Conservation (phyloP, 257 asterid species). For the Ilex aquifolium region DNA sequence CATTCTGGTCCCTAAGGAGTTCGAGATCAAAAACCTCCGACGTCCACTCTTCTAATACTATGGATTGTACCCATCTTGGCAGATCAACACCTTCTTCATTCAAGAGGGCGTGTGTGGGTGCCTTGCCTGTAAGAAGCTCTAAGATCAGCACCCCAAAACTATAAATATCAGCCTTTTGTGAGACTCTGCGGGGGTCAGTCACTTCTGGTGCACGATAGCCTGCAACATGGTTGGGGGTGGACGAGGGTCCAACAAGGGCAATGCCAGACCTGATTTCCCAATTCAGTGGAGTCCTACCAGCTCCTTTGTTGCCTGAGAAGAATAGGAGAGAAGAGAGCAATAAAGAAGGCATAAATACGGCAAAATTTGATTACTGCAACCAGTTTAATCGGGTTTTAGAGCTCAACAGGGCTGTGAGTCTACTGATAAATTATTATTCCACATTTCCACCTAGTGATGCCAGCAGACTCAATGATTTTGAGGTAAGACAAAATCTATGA, state of each 20-base stretch:
- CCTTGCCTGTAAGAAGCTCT: not conserved
- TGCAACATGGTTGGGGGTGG: too few relatives aligned
- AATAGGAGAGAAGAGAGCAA: not conserved
- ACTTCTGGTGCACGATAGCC: slow-evolving; percentile 49
- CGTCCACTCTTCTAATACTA: slow-evolving; percentile 34
- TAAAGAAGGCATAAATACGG: not conserved
- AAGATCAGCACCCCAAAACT: too few relatives aligned
- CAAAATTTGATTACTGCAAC: not conserved
- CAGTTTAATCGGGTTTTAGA: too few relatives aligned
- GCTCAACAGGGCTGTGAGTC: too few relatives aligned
- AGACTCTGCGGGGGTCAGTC: slow-evolving; percentile 27
- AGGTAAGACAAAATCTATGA: too few relatives aligned
- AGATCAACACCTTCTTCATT: slow-evolving; percentile 45
- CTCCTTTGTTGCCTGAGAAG: slow-evolving; percentile 1
- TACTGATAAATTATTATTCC: too few relatives aligned
- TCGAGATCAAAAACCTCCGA: slow-evolving; percentile 31
- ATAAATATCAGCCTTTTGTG: slow-evolving; percentile 25
- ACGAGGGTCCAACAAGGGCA: too few relatives aligned
- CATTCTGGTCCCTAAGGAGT: too few relatives aligned
- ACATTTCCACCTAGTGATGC: too few relatives aligned
- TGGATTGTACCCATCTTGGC: slow-evolving; percentile 45
- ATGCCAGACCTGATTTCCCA: slow-evolving; percentile 25
- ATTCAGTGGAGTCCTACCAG: too few relatives aligned
- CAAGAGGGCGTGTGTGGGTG: slow-evolving; percentile 32
- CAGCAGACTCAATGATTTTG: too few relatives aligned